Base-by-base conservation (phyloP, 345 rosid species). In the Citropsis articulata region DNA sequence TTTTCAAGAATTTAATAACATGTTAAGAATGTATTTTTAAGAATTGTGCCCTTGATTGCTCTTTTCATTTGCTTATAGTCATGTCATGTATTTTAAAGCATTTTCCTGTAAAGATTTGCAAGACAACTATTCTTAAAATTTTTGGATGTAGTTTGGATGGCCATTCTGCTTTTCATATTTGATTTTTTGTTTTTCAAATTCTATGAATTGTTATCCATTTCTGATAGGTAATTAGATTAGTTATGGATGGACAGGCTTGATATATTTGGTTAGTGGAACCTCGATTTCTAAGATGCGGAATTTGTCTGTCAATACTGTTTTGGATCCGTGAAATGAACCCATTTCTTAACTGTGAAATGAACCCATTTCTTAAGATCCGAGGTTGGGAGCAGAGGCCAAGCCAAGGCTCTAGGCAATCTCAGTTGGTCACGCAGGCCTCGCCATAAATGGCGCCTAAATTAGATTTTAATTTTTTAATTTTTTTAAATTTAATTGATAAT, bases 1-100 rank as follows among this genome's bases (percentile, higher is more conserved):
- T 75, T 48, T 27, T 28, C 56, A 59, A 60, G 65, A 79, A 30
- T 77, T 60, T 31, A 75, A 45, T 31, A 42, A n/a, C 38, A 8
- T 38, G n/a, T n/a, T 56, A 45, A 61, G 38, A 55, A 63, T 62
- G 36, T 6, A 60, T n/a, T 33, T 9, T 53, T 36, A 12, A 65
- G 55, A 50, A 62, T 36, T 69, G 13, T 33, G 48, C 30, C 3
- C 61, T 30, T 1, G n/a, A 30, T 48, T 64, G 18, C 31, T 9
- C 28, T 9, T 61, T 4, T 71, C 19, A 18, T 56, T 71, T 66
- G 59, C 57, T 59, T 36, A 48, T 50, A 24, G 35, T 40, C 35
- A 25, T 36, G 66, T 28, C 27, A 74, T 22, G 3, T 42, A 40
- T 45, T 63, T 64, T 45, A 25, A 64, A 48, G 12, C 30, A 38